Conservation (phyloP, 495 filamentous ascomycete genomes). For the Ramalina peruviana region DNA sequence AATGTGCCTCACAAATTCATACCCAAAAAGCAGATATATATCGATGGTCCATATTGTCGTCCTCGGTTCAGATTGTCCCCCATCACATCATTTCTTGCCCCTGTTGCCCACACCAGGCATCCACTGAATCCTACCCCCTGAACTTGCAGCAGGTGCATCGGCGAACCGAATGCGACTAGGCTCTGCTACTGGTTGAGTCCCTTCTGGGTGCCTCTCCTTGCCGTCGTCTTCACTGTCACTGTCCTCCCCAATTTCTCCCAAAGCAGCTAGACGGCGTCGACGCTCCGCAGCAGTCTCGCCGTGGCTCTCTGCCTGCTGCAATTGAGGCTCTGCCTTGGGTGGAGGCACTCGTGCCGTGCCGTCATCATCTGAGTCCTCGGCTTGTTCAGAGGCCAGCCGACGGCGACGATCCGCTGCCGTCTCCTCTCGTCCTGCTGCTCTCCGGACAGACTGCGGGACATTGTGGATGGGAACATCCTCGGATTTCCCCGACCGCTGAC, state of each 20-base stretch:
- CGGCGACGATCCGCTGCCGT: slow-evolving; percentile 37
- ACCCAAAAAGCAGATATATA: too few relatives aligned
- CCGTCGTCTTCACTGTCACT: slow-evolving; percentile 50
- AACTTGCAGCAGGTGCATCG: slow-evolving; percentile 11
- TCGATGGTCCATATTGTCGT: background rate
- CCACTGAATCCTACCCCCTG: slow-evolving; percentile 14
- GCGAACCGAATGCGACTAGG: slow-evolving; percentile 15
- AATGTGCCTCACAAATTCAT: too few relatives aligned
- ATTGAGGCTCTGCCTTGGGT: slow-evolving; percentile 5
- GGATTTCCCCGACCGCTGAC: slow-evolving; percentile 2
- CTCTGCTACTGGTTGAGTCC: slow-evolving; percentile 31
- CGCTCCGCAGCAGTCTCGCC: slow-evolving; percentile 75
- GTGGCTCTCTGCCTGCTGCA: slow-evolving; percentile 25
- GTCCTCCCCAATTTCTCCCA: slow-evolving; percentile 46
- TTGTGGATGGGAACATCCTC: slow-evolving; percentile 29
- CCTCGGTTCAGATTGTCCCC: background rate
- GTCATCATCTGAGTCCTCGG: slow-evolving; percentile 38
- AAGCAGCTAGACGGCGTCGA: slow-evolving; percentile 66
- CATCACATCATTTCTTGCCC: background rate
- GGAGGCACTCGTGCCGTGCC: slow-evolving; percentile 42
- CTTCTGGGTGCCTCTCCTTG: slow-evolving; percentile 39
- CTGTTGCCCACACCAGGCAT: slow-evolving; percentile 11
- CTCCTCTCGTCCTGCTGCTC: slow-evolving; percentile 21
- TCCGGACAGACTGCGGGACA: slow-evolving; percentile 31
- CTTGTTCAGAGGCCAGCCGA: slow-evolving; percentile 27